Percentiles rank a stretch among this genome's conserved stretches.
These are phyloP conservation scores for Penicillium bovifimosum DNA, from an alignment of 495 filamentous ascomycete genomes.

Conservation along the genomic window DNA sequence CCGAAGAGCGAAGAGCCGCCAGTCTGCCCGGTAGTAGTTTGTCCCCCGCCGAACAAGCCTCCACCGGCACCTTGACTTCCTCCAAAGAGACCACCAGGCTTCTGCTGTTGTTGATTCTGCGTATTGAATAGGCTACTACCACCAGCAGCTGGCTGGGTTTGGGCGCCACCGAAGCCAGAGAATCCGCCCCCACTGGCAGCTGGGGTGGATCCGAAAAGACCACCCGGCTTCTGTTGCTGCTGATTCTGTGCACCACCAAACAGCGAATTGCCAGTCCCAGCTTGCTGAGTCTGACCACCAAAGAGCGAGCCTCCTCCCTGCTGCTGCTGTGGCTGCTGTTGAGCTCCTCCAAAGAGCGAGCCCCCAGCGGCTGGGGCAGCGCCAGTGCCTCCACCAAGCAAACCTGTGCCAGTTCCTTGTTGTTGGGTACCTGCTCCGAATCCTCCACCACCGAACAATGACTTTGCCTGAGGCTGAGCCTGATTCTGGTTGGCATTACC, in stretches of 20 bases:
- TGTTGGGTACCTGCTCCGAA: constrained; percentile 38
- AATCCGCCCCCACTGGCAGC: constrained; percentile 3
- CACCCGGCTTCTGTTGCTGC: constrained; percentile 41
- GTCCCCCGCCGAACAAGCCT: constrained; percentile 44
- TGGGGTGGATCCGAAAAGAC: constrained; percentile 19
- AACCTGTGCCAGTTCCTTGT: constrained; percentile 28
- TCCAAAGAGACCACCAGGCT: constrained; percentile 30
- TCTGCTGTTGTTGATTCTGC: constrained; percentile 33
- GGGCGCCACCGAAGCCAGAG: constrained; percentile 1
- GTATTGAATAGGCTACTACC: constrained; percentile 31
- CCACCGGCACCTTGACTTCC: constrained; percentile 26
- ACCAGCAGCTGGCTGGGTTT: constrained; percentile 17
- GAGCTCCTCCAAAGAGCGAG: constrained; percentile 38
- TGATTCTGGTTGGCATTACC: constrained; percentile 34
- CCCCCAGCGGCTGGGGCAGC: constrained; percentile 25
- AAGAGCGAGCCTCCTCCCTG: constrained; percentile 42
- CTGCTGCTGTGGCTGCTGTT: constrained; percentile 37
- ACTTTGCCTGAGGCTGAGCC: constrained; percentile 40
- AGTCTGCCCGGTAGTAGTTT: constrained; percentile 30
- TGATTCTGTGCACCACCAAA: constrained; percentile 34
- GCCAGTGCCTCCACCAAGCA: constrained; percentile 39
- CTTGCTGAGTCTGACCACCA: constrained; percentile 29
- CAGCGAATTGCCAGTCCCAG: constrained; percentile 20
- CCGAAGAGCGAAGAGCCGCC: constrained; percentile 56
- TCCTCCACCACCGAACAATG: constrained; percentile 34